Percentiles rank a stretch among this genome's conserved stretches.
Evolutionary conservation across 2,329 filamentous ascomycete genomes (phyloP).

Genomic region (Colletotrichum tamarilloi): DNA sequence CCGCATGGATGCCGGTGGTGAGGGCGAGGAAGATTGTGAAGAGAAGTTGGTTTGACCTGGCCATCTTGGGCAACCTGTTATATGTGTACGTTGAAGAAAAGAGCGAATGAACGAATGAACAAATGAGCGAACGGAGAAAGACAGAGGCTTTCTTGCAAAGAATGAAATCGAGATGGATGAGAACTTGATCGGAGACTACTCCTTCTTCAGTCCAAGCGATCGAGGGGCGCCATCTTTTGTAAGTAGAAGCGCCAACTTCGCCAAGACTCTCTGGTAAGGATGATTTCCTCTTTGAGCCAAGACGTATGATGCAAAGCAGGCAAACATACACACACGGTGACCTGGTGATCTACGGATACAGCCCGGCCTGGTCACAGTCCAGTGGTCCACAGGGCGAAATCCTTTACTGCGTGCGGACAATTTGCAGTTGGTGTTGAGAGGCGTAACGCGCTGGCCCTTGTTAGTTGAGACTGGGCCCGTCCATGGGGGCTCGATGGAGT

Average conservation of each 20-base stretch:
- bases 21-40: slow-evolving; percentile 22
- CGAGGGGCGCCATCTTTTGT: slow-evolving; percentile 13
- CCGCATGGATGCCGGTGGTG: slow-evolving; percentile 16
- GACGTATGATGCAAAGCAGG: not conserved
- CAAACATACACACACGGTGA: too few relatives aligned
- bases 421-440: not conserved
- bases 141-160: not conserved
- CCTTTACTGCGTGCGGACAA: too few relatives aligned
- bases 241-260: slow-evolving; percentile 4
- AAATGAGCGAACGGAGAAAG: not conserved
- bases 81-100: not conserved
- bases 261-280: slow-evolving; percentile 17
- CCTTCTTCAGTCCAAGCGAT: not conserved
- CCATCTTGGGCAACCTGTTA: slow-evolving; percentile 9
- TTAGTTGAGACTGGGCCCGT: not conserved
- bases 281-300: not conserved
- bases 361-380: too few relatives aligned
- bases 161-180: too few relatives aligned
- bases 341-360: too few relatives aligned
- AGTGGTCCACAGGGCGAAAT: too few relatives aligned
- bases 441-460: not conserved
- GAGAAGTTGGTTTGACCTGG: slow-evolving; percentile 19
- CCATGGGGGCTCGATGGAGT: slow-evolving; percentile 3
- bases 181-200: not conserved
- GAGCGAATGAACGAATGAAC: slow-evolving; percentile 1